Evolutionary conservation across 257 asterid genomes (phyloP).

Genomic region (Phtheirospermum japonicum): DNA sequence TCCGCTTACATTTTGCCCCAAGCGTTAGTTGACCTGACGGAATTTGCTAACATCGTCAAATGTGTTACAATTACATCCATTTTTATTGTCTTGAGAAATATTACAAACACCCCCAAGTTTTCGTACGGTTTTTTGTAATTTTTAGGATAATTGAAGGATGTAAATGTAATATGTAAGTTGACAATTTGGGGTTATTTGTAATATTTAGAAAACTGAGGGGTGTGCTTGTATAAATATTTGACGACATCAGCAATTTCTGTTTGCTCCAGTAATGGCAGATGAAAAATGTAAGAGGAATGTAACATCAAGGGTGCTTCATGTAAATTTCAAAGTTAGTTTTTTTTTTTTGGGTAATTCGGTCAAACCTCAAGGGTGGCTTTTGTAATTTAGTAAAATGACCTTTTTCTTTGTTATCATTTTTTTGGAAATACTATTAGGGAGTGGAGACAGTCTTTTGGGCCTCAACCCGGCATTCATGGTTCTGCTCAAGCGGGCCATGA

Average conservation of each 20-base stretch:
- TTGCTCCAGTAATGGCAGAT: background rate
- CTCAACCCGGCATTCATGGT: slow-evolving; percentile 45
- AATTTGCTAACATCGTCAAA: no score
- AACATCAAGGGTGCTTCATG: background rate
- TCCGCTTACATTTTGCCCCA: background rate
- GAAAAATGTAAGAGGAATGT: background rate
- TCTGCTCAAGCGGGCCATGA: slow-evolving; percentile 53
- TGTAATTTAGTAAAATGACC: slow-evolving; percentile 3
- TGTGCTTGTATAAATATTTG: background rate
- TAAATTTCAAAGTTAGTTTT: background rate
- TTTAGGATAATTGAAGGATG: no score
- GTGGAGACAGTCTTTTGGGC: slow-evolving; percentile 57
- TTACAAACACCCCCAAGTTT: no score
- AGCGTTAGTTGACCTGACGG: no score
- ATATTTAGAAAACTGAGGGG: background rate
- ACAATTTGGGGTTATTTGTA: no score
- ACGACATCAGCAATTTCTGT: background rate
- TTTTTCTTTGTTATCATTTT: background rate
- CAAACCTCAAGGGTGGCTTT: background rate
- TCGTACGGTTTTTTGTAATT: no score
- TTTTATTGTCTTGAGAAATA: no score
- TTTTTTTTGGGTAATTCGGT: background rate
- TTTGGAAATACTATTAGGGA: slow-evolving; percentile 43
- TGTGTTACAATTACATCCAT: no score
- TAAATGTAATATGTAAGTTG: no score